Evolutionary conservation across 306 rosid species (phyloP), one percentile per base, ranked within the genome.

Genomic region (Prunus mira): DNA sequence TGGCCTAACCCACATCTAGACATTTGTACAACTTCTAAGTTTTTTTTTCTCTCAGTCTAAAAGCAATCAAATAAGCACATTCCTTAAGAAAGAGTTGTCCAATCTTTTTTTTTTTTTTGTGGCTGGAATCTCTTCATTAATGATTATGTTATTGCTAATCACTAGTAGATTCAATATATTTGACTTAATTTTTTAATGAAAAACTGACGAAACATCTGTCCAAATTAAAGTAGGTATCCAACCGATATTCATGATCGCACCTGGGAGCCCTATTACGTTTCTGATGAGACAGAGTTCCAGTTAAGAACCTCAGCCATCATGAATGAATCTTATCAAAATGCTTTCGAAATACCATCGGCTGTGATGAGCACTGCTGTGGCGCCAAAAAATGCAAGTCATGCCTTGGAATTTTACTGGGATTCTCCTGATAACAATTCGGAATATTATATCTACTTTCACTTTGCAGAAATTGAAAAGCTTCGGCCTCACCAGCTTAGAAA

Each of bases 231-330:
- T 27, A 27, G 89, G 82, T 88, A 80, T 62, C 72, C 55, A 52
- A 71, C 6, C 0, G 89, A 87, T 74, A 43, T 76, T 19, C 80
- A 78, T 46, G 91, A 87, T 51, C 86, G 91, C n/a, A 2, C n/a
- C 3, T 87, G 91, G 87, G 0, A 2, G 1, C 69, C 72, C 8
- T 28, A 28, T 25, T 25, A 12, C 43, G 9, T 4, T 65, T 0
- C 1, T 4, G 24, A n/a, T 0, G 6, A 68, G 82, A 32, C 34
- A 5, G 6, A 32, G 79, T 34, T 61, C 60, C 49, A 18, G 11
- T 11, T 64, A 10, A 47, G 17, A 3, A 45, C 71, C 6, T 3
- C 61, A 0, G 43, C 3, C 9, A 24, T 67, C 10, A 28, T 80
- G 1, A 10, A 30, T 25, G 11, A 12, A 10, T 46, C 50, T 46